Base-by-base conservation (phyloP, 176 grass and related monocot species). In the Musa beccarii region DNA sequence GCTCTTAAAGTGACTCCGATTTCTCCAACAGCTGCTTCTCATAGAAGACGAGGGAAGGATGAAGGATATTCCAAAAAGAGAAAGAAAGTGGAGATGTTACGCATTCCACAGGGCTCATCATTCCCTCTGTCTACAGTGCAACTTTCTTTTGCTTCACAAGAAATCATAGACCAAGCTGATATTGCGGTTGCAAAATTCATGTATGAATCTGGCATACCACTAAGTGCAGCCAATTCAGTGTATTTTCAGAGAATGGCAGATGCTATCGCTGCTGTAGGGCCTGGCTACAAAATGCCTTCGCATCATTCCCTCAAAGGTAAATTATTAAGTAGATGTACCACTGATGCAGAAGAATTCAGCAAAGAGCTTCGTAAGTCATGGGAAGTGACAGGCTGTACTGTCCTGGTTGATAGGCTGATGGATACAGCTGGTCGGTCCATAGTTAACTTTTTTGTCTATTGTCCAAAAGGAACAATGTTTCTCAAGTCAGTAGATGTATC, bases 301-400 rank as follows among this genome's bases (percentile, higher is more conserved):
- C 65, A 53, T 63, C 59, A 65, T 77, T 25, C 43, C 17, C 61
- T 77, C 13, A 51, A 43, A 28, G 50, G 49, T 23, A 65, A 77
- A 52, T 19, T 77, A 77, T 66, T 77, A 77, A 25, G 34, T 52
- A 77, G 22, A 25, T 77, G 75, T 25, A 17, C 14, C 22, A 63
- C n/a, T 66, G 75, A 77, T 66, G 61, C 24, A 53, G 75, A 49
- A 23, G 75, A 77, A 66, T 26, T 77, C 20, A 24, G 59, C 17
- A 77, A 77, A 25, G 75, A 77, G 61, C 75, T 77, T 66, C 61
- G 75, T 9, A 77, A 66, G 75, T 77, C 75, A 53, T 77, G 61
- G 75, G 75, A 77, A 77, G 49, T 53, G 1, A 77, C 73, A 12
- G 73, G 73, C 29, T 75, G 73, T 16, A 75, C 73, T 59, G 54